Evolutionary conservation across 2,329 filamentous ascomycete species (phyloP), one percentile per base, ranked within the genome.

Genomic region (Phaeosphaeria sp.): DNA sequence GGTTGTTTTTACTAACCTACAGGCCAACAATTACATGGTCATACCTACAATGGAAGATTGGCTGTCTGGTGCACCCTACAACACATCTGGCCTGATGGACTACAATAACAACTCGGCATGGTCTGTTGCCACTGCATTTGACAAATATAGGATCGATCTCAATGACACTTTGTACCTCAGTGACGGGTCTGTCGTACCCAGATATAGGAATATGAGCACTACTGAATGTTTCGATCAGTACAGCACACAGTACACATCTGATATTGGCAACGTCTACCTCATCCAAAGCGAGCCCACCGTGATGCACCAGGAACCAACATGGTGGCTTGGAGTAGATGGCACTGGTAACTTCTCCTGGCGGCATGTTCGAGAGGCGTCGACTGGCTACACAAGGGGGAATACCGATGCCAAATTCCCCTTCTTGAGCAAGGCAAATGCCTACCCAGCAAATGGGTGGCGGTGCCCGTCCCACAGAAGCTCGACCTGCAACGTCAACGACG

Each of bases 1-100:
- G 1, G 54, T 65, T 18, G 54, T 60, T 6, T 62, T 66, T 22
- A 63, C 66, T 10, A 59, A 50, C 10, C 30, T 66, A 6, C 59
- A 64, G 22, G 64, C 63, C 1, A 67, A 68, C 22, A 46, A 60
- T 3, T 67, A 67, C 22, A 11, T 48, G 0, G 64, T 64, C 1
- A 6, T 58, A n/a, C 54, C 64, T 2, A 48, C 50, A 1, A 63
- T 46, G 2, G 55, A 63, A 10, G 46, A 44, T 7, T 68, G 63
- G 66, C 52, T 68, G 0, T 5, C 49, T 1, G 59, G 62, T 0
- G 54, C n/a, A 3, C 1, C 49, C 1, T 68, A 64, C 51, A 43
- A 67, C 27, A 58, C 41, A 0, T 56, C 54, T 9, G 46, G 50
- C 13, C 60, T 62, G 18, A 15, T 54, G 3, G 23, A 56, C 10